Evolutionary conservation across 1,139 yeast genomes (phyloP), one percentile per base, ranked within the genome.

Genomic region (Hemisphaericaspora subhashii): DNA sequence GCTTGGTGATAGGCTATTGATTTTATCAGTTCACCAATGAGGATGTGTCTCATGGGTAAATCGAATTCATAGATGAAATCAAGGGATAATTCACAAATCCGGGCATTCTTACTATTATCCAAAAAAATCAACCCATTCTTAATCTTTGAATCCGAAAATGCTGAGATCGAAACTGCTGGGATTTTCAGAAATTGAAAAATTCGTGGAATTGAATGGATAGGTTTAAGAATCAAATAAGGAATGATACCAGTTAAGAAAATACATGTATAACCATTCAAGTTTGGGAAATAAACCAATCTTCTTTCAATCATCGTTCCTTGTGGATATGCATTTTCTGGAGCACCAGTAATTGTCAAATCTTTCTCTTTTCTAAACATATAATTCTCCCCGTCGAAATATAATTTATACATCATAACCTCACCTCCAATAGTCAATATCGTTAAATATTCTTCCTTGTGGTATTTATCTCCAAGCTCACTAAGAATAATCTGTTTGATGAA

Each of bases 391-490:
- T 74, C 80, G 47, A 68, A 69, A 42, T 68, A 77, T 31, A 82
- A 63, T 50, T 80, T 79, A 57, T 88, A 88, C 45, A 85, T 66
- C 33, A 80, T 66, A 1, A 87, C 66, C 57, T 88, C 95, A 51
- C 94, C 94, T 39, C 92, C 90, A 55, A 81, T 76, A 0, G 95
- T 87, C 36, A 88, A 65, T 5, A 87, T 67, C 0, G 89, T 72
- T 44, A 89, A 58, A 56, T 80, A 82, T 49, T 86, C 90, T 25
- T 66, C 67, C 35, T 63, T 61, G 24, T 60, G 53, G 38, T 76
- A 68, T 18, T 68, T 53, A 50, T 84, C 87, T 3, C 96, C 96
- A 32, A 88, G 55, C 34, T 74, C 77, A 37, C 80, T 75, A 37
- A 83, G 71, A 53, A 83, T 74, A 3, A 84, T 74, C 57, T 86